Base-by-base conservation (phyloP, 306 rosid species). In the Sechiopsis laciniata region DNA sequence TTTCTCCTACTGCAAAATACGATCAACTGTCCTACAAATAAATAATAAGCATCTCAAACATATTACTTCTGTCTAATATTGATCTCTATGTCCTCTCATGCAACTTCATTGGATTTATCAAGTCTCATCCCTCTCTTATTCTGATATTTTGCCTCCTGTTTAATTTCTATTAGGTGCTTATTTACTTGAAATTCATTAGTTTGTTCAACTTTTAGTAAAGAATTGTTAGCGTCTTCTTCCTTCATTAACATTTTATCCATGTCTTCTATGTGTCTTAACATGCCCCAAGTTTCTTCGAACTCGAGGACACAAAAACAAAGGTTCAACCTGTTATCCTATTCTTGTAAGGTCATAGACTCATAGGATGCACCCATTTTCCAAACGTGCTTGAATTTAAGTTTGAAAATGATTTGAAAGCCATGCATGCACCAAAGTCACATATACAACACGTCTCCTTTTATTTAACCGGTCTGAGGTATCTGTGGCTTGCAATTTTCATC, bases 121-220 rank as follows among this genome's bases (percentile, higher is more conserved):
- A 65, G 22, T 65, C 26, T 37, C 19, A 42, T 10, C 71, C 26
- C 46, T 61, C 45, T 10, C 51, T 19, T 10, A 42, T 19, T 66
- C 22, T 66, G 10, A 5, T 42, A 7, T 20, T 42, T n/a, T n/a
- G 4, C 55, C 72, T 29, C 22, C 51, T 10, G 29, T 42, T 66
- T 66, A 42, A 26, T 66, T 66, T 42, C 55, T 66, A 66, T 21
- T 9, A 37, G 22, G 52, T 64, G 52, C 40, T 64, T 37, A 16
- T 64, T 62, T 64, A 64, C 15, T 64, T 64, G 55, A 17, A n/a
- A n/a, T n/a, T n/a, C n/a, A n/a, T n/a, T n/a, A n/a, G n/a, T 26
- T 19, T 42, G 52, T 66, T 17, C 32, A 5, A 42, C 37, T 14
- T 7, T 65, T 17, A 4, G 17, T 66, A 12, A 66, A 45, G 6